Base-by-base conservation (phyloP, 2,329 filamentous ascomycete genomes). In the Zelopaecilomyces penicillatus region DNA sequence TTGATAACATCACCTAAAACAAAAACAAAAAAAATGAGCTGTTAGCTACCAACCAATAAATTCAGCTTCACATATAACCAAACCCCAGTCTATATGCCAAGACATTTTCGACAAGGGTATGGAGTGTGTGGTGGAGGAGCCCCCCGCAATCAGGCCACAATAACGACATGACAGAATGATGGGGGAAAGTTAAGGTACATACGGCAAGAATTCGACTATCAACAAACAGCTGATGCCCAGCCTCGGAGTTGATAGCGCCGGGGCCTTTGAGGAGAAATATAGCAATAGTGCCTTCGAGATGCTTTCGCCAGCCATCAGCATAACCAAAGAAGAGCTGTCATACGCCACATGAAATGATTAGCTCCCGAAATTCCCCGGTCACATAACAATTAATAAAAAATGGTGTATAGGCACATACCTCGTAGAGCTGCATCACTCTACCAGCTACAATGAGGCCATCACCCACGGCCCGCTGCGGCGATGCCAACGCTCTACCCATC, bases 141-240 rank as follows among this genome's bases (percentile, higher is more conserved):
- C 19, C 19, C 19, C 19, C 19, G 19, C 19, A 19, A 19, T 19
- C 19, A 19, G 19, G 19, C 19, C 19, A 19, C 19, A 19, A 19
- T 19, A 19, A 19, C 19, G 19, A 19, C 19, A 19, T 19, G 19
- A 19, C 19, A 19, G 19, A 19, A 19, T 19, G 19, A 19, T 5
- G 19, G 4, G 3, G n/a, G 26, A 39, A 37, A 37, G 39, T 7
- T 7, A 8, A 7, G 9, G 1, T 30, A 37, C 45, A 6, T 45
- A 57, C 55, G 36, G 54, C 47, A 9, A 54, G 52, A 28, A 56
- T 42, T 1, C 55, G 50, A 2, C 48, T 51, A 19, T 56, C 54
- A 6, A 49, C 38, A 37, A 54, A 57, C 5, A 57, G 36, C 37
- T 49, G 45, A 35, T 57, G 55, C 1, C 50, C 47, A 10, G 46